phyloP scores from a whole-genome alignment of 441 rosid genomes.

The Jatropha podagrica region DNA sequence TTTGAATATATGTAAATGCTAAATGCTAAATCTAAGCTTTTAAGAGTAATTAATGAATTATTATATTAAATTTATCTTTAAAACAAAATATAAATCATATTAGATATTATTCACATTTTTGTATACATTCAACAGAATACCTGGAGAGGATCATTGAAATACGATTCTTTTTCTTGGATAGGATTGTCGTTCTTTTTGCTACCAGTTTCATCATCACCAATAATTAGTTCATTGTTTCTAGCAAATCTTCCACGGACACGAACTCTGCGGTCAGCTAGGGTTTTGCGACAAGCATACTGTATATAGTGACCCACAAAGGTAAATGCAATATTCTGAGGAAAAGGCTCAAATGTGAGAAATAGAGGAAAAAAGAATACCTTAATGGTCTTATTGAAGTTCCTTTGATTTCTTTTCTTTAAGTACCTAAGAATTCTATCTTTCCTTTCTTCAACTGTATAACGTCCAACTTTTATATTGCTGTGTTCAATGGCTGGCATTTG shows the following conservation, averaged over 20 bases:
- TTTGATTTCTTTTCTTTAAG: conserved; percentile 87
- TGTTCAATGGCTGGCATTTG: conserved; percentile 39
- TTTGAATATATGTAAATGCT: too few species aligned
- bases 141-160: conserved; percentile 43
- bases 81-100: conserved; percentile 14
- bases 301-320: background rate
- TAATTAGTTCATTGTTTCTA: conserved; percentile 50
- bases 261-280: conserved; percentile 91
- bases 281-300: conserved; percentile 94
- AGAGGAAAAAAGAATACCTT: conserved; percentile 47
- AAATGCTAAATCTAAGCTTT: too few species aligned
- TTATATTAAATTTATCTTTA: too few species aligned
- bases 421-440: conserved; percentile 85
- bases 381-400: conserved; percentile 94
- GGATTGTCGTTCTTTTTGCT: conserved; percentile 37
- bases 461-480: conserved; percentile 54
- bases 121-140: conserved; percentile 14
- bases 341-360: background rate
- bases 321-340: background rate
- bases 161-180: conserved; percentile 44
- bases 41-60: too few species aligned
- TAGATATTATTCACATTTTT: too few species aligned
- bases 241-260: conserved; percentile 93
- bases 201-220: conserved; percentile 52
- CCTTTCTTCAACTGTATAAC: conserved; percentile 83